Conservation (phyloP, 345 rosid species). For the Heritiera fomes region DNA sequence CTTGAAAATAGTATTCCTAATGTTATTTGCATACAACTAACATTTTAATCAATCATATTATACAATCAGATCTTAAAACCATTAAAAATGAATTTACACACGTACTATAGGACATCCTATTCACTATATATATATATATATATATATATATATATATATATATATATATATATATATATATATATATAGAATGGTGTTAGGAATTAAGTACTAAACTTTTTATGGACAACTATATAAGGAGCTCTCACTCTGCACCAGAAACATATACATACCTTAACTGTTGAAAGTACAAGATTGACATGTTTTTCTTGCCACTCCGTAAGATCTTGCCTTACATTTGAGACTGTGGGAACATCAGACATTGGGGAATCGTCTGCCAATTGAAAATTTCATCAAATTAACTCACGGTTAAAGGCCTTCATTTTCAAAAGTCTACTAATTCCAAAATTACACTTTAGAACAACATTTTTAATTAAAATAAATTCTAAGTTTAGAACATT, state of each 20-base stretch:
- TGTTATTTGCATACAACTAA: neutral
- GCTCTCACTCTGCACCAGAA: neutral
- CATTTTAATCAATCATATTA: neutral
- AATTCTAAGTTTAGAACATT: neutral
- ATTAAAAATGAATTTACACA: neutral
- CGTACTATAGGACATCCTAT: neutral
- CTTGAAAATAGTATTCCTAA: neutral
- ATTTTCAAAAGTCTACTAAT: neutral
- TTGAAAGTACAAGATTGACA: slow-evolving; percentile 52
- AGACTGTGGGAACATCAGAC: slow-evolving; percentile 47
- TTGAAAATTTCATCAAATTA: slow-evolving; percentile 15
- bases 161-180: neutral
- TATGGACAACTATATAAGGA: neutral
- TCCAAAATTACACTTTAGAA: neutral
- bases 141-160: too few relatives aligned
- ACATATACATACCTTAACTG: slow-evolving; percentile 44
- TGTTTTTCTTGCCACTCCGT: slow-evolving; percentile 62
- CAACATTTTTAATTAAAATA: neutral
- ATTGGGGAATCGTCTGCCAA: slow-evolving; percentile 52
- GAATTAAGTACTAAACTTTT: neutral
- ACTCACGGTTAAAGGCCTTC: neutral
- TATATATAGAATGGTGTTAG: neutral
- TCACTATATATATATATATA: neutral
- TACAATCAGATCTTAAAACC: neutral
- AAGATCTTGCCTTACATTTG: slow-evolving; percentile 65